These are phyloP conservation scores for Colletotrichum magnum DNA, from an alignment of 2,329 filamentous ascomycete species.

Conservation along the genomic window DNA sequence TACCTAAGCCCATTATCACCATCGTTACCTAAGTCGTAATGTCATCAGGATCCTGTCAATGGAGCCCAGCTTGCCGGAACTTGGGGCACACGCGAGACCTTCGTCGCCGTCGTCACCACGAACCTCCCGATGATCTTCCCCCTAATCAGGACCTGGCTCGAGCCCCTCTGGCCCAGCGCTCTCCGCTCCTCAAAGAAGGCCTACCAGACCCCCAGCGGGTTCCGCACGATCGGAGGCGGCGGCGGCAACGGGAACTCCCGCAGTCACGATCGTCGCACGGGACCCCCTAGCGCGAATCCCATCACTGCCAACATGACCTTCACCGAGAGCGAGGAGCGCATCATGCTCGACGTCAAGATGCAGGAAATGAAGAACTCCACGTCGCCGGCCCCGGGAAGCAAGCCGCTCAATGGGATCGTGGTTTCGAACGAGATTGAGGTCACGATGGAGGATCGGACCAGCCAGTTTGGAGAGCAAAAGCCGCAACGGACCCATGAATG, in stretches of 20 bases:
- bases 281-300: constrained; percentile 49
- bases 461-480: constrained; percentile 8
- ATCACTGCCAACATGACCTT: constrained; percentile 54
- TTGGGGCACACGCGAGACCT: constrained; percentile 60
- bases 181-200: constrained; percentile 47
- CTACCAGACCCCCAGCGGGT: constrained; percentile 36
- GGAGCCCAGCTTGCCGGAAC: constrained; percentile 57
- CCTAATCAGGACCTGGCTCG: constrained; percentile 57
- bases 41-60: constrained; percentile 55
- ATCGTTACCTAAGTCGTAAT: neutral
- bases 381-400: constrained; percentile 37
- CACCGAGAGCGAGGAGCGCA: constrained; percentile 55
- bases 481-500: constrained; percentile 21
- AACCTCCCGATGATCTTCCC: constrained; percentile 63
- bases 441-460: constrained; percentile 43
- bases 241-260: constrained; percentile 41
- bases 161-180: constrained; percentile 48
- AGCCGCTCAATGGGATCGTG: constrained; percentile 50
- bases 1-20: neutral
- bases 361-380: constrained; percentile 50
- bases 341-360: constrained; percentile 59
- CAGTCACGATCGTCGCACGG: constrained; percentile 47
- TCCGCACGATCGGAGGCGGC: constrained; percentile 39
- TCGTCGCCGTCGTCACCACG: constrained; percentile 59
- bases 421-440: constrained; percentile 59